Conservation (phyloP, 2,329 filamentous ascomycete species). For the Fusarium acutatum region DNA sequence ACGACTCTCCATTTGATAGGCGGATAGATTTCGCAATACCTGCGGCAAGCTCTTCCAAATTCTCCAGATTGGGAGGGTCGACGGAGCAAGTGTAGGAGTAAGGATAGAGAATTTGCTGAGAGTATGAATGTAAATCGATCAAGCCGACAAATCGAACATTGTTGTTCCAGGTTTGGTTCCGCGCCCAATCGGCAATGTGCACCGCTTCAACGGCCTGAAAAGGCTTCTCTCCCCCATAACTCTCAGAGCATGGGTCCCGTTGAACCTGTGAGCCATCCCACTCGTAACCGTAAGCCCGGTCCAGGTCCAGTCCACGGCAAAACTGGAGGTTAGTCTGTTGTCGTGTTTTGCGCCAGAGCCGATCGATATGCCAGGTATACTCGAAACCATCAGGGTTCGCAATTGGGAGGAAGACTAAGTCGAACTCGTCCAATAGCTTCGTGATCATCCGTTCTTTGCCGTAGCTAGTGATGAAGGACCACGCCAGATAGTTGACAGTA, state of each 20-base stretch:
- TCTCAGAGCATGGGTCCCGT: slow-evolving; percentile 88
- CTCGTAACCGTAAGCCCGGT: slow-evolving; percentile 84
- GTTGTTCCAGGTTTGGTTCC: slow-evolving; percentile 77
- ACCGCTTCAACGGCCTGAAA: slow-evolving; percentile 86
- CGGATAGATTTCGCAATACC: slow-evolving; percentile 91
- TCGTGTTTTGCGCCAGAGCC: slow-evolving; percentile 93
- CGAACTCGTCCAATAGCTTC: slow-evolving; percentile 81
- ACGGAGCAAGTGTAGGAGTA: slow-evolving; percentile 85
- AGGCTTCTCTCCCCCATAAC: slow-evolving; percentile 82
- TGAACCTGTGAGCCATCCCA: slow-evolving; percentile 77
- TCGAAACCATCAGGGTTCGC: slow-evolving; percentile 94
- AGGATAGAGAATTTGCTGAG: slow-evolving; percentile 92
- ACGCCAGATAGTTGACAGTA: slow-evolving; percentile 90
- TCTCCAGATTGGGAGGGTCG: slow-evolving; percentile 86
- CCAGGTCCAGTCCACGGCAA: slow-evolving; percentile 88
- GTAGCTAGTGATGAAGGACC: slow-evolving; percentile 85
- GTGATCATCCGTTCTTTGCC: slow-evolving; percentile 77
- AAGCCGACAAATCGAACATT: slow-evolving; percentile 83
- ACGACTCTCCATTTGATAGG: slow-evolving; percentile 77
- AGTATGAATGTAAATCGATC: slow-evolving; percentile 93
- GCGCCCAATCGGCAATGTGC: slow-evolving; percentile 81
- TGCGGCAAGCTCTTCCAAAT: slow-evolving; percentile 87
- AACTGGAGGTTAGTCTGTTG: slow-evolving; percentile 84
- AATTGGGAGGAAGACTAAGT: slow-evolving; percentile 88
- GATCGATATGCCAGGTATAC: slow-evolving; percentile 91